phyloP scores from a whole-genome alignment of 176 grass and related monocot genomes.

The Zea mays region DNA sequence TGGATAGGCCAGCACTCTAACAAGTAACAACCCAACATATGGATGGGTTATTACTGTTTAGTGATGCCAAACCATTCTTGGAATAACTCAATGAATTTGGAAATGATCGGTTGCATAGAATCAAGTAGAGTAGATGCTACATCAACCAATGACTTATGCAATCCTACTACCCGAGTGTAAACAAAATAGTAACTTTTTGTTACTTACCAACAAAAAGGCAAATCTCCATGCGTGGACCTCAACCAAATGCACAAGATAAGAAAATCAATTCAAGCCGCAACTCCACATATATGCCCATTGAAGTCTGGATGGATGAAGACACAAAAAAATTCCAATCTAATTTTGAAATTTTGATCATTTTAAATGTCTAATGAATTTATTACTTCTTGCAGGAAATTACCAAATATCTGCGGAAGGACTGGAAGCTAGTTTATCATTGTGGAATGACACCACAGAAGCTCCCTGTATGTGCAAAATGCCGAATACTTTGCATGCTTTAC shows the following conservation, averaged over 20 bases:
- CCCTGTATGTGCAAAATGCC: constrained; percentile 55
- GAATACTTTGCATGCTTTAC: constrained; percentile 24
- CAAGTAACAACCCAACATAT: too few relatives aligned
- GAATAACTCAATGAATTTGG: too few relatives aligned
- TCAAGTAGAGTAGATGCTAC: too few relatives aligned
- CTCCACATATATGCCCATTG: not conserved
- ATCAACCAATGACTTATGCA: too few relatives aligned
- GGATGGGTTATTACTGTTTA: too few relatives aligned
- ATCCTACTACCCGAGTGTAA: not conserved
- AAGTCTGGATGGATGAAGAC: not conserved
- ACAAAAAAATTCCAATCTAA: not conserved
- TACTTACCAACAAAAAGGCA: not conserved
- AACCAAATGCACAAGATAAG: not conserved
- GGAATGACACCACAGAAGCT: constrained; percentile 83
- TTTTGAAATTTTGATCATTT: constrained; percentile 17
- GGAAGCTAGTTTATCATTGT: constrained; percentile 92
- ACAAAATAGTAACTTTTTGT: not conserved
- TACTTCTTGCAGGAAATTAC: constrained; percentile 72
- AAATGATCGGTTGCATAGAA: too few relatives aligned
- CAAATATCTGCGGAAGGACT: constrained; percentile 67
- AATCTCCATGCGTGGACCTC: not conserved
- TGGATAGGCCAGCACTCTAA: too few relatives aligned
- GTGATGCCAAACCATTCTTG: too few relatives aligned
- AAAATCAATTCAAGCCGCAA: not conserved
- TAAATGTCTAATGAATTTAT: constrained; percentile 28